Percentiles rank a stretch among this genome's conserved stretches.
These are phyloP conservation scores for Zymoseptoria ardabiliae DNA, from an alignment of 2,329 filamentous ascomycete genomes.

Conservation along the genomic window DNA sequence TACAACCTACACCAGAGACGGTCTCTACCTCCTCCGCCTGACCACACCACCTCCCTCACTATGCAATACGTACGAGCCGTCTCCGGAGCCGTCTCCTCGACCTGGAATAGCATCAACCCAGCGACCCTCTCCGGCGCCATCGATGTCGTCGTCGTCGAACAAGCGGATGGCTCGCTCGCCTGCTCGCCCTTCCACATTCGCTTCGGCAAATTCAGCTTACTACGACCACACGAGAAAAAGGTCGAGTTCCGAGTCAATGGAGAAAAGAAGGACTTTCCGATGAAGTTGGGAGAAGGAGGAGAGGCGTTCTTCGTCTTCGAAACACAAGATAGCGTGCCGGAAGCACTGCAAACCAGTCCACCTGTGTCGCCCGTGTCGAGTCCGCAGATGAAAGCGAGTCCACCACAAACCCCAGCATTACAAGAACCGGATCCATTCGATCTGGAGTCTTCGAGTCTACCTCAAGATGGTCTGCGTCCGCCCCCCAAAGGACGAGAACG, in stretches of 20 bases:
- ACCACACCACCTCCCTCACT: constrained; percentile 1
- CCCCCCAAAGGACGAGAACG: background rate
- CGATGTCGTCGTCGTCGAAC: constrained; percentile 96
- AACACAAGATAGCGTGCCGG: constrained; percentile 85
- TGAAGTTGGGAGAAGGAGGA: constrained; percentile 96
- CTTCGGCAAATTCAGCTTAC: constrained; percentile 94
- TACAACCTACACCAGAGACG: background rate
- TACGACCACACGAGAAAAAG: constrained; percentile 96
- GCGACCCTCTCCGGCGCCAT: constrained; percentile 95
- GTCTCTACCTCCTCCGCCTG: background rate
- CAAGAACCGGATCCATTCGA: constrained; percentile 65
- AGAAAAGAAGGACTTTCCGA: constrained; percentile 82
- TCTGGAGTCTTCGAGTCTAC: constrained; percentile 42
- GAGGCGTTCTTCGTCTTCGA: constrained; percentile 99
- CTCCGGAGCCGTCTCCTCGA: constrained; percentile 91
- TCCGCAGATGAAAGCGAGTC: constrained; percentile 55
- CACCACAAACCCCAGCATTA: constrained; percentile 39
- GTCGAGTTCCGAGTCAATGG: constrained; percentile 97
- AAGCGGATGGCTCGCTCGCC: constrained; percentile 76
- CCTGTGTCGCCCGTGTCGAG: constrained; percentile 84
- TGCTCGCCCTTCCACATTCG: constrained; percentile 98
- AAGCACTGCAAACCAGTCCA: constrained; percentile 87
- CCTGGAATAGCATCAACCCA: constrained; percentile 99
- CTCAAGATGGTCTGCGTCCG: background rate
- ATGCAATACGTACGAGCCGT: constrained; percentile 99